phyloP scores from a whole-genome alignment of 768 basidiomycete genomes.

The Boletus speciosus region DNA sequence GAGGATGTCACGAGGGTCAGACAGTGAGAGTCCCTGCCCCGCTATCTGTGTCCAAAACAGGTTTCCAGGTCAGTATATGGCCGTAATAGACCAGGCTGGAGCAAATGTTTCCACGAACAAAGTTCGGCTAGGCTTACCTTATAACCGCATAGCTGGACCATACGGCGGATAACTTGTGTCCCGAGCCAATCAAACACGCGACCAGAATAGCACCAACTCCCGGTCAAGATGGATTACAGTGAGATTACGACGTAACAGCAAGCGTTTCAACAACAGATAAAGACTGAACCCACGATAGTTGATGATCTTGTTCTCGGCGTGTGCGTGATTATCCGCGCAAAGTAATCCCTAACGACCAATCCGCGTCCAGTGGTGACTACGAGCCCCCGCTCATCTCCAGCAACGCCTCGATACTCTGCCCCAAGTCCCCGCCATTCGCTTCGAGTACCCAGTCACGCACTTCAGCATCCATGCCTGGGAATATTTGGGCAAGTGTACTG shows the following conservation, averaged over 20 bases:
- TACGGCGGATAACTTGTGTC: no score
- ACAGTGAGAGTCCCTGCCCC: background rate
- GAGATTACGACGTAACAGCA: background rate
- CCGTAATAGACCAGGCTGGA: background rate
- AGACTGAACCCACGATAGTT: background rate
- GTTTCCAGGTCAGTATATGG: background rate
- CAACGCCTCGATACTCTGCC: conserved; percentile 82
- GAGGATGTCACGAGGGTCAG: background rate
- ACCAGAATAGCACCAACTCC: background rate
- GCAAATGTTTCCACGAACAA: background rate
- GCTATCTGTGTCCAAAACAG: background rate
- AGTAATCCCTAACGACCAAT: background rate
- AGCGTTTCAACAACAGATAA: background rate
- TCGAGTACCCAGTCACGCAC: conserved; percentile 88
- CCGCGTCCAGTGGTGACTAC: background rate
- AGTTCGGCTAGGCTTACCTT: background rate
- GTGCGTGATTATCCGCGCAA: background rate
- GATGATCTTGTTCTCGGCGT: background rate
- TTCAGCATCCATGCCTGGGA: conserved; percentile 78
- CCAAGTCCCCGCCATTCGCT: conserved; percentile 84
- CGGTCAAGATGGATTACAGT: background rate
- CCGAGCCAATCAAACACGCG: background rate
- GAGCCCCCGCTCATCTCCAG: conserved; percentile 61
- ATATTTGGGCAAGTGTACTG: conserved; percentile 83
- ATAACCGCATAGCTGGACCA: no score